phyloP scores from a whole-genome alignment of 1,284 basidiomycete species.

The Sphagnurus paluster region DNA sequence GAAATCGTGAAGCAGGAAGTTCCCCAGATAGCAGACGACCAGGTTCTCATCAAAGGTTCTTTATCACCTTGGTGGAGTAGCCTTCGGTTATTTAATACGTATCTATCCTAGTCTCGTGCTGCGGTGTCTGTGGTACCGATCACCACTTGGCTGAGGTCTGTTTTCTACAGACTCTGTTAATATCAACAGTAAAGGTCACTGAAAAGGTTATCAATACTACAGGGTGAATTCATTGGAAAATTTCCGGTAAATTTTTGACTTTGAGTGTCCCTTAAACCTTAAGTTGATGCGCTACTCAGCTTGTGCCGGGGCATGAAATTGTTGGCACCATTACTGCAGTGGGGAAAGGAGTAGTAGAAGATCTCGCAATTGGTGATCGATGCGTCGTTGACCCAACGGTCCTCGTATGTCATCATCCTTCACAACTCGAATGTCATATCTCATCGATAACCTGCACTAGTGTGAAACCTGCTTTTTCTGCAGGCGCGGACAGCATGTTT shows the following conservation, averaged over 20 bases:
- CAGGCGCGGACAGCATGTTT: constrained; percentile 67
- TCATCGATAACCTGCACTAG: constrained; percentile 32
- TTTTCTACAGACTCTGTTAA: constrained; percentile 3
- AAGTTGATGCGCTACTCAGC: constrained; percentile 34
- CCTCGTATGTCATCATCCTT: constrained; percentile 41
- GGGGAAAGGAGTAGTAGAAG: constrained; percentile 66
- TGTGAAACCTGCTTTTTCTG: constrained; percentile 85
- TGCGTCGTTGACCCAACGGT: constrained; percentile 75
- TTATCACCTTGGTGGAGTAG: not conserved
- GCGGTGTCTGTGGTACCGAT: constrained; percentile 77
- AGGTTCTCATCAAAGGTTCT: constrained; percentile 71
- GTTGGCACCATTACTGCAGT: constrained; percentile 69
- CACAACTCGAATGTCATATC: constrained; percentile 7
- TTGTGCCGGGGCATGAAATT: constrained; percentile 83
- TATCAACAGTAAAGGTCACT: not conserved
- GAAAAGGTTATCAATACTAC: constrained; percentile 7
- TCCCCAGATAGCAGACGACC: constrained; percentile 60
- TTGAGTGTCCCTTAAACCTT: not conserved
- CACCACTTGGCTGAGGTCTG: constrained; percentile 67
- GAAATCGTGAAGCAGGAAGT: constrained; percentile 63
- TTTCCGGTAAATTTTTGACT: constrained; percentile 52
- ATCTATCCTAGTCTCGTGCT: constrained; percentile 28
- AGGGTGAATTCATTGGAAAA: constrained; percentile 74
- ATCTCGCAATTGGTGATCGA: constrained; percentile 72
- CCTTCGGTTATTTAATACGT: not conserved